A percentile compares a stretch with the other conserved stretches of the same genome.
Evolutionary conservation across 1,284 basidiomycete species (phyloP).

Genomic region (Uromyces viciae-fabae): DNA sequence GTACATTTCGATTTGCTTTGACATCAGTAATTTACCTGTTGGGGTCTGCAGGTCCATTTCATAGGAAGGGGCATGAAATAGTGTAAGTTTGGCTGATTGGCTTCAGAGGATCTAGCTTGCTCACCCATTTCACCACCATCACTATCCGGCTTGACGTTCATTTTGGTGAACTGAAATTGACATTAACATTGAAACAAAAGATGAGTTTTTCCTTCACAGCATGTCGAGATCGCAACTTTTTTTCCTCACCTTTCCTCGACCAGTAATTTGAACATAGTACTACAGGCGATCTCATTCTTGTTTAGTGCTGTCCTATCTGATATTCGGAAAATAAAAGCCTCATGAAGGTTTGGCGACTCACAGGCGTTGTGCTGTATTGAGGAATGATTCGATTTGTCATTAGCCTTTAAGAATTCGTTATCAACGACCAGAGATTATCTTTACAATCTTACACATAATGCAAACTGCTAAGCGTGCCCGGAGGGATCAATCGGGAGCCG

Average conservation of each 20-base stretch:
- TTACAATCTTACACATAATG: slow-evolving; percentile 34
- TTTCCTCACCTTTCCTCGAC: slow-evolving; percentile 36
- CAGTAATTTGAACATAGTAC: slow-evolving; percentile 43
- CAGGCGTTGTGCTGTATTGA: background rate
- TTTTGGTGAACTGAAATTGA: slow-evolving; percentile 37
- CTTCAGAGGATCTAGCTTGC: background rate
- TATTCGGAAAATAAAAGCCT: background rate
- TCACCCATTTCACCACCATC: slow-evolving; percentile 42
- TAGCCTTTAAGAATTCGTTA: too few species aligned
- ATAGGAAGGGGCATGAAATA: too few species aligned
- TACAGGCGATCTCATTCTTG: too few species aligned
- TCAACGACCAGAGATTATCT: background rate
- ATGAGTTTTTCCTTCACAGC: background rate
- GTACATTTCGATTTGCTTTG: background rate
- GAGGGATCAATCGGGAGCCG: slow-evolving; percentile 28
- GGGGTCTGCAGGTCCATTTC: slow-evolving; percentile 21
- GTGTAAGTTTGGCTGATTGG: background rate
- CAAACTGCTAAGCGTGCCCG: slow-evolving; percentile 18
- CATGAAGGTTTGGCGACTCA: background rate
- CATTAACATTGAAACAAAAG: background rate
- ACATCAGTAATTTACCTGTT: background rate
- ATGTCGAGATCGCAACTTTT: too few species aligned
- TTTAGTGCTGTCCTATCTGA: too few species aligned
- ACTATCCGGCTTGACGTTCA: slow-evolving; percentile 15
- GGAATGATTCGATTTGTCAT: too few species aligned